Base-by-base conservation (phyloP, 2,329 filamentous ascomycete genomes). In the Polychaeton citri region DNA sequence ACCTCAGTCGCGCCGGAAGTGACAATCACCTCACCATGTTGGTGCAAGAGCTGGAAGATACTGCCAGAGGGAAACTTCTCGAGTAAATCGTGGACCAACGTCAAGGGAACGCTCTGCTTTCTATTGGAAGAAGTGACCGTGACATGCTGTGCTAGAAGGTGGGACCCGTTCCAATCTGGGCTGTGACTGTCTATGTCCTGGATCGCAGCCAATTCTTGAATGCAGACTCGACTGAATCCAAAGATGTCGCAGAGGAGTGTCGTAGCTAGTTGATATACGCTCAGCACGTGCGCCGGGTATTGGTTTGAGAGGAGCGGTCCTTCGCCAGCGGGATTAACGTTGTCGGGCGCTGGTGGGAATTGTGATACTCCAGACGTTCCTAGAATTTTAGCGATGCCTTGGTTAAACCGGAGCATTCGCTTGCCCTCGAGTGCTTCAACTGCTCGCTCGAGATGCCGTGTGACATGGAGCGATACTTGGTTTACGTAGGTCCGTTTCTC, bases 371-470 rank as follows among this genome's bases (percentile, higher is more conserved):
- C n/a, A n/a, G n/a, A n/a, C 21, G 13, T 26, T 8, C 21, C 21
- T 26, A 26, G 33, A 34, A 38, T 15, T 19, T 21, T n/a, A 30
- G 21, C 7, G 30, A 34, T 5, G 36, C 28, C 17, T 38, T 26
- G 21, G 21, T 26, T 26, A 26, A 8, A 26, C 13, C 13, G 8
- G 8, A 26, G 13, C 21, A 26, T 26, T 26, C 21, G 21, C 13
- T 13, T 21, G 16, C 33, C 32, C 16, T 41, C 39, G 3, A 41
- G 12, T 5, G 39, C 37, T 8, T 39, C 17, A 10, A 41, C 15
- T 9, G 33, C 34, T 17, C 30, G 39, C 6, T 33, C 19, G 7
- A 41, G 39, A 12, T 38, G 39, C 6, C 9, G 5, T 21, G 31
- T 38, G 15, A 20, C 36, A 5, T 38, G 13, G 5, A 19, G 9